A percentile compares a stretch with the other conserved stretches of the same genome.
These are phyloP conservation scores for Aspergillus intermedius DNA, from an alignment of 2,329 filamentous ascomycete genomes.

Conservation along the genomic window DNA sequence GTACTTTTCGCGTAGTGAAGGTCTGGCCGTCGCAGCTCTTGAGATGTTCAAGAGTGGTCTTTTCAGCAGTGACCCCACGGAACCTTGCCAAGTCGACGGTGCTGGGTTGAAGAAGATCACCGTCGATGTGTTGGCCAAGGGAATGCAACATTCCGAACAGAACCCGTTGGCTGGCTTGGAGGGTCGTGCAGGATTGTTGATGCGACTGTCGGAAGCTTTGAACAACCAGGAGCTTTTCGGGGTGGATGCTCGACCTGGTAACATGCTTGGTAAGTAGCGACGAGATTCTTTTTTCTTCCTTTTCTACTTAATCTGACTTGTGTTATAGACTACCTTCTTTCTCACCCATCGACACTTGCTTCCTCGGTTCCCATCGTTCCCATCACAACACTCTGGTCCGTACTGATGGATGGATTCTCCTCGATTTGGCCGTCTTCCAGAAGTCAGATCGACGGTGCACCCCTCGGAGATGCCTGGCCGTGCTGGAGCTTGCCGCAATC, in stretches of 20 bases:
- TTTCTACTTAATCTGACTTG: not conserved
- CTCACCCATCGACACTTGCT: constrained; percentile 81
- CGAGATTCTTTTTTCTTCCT: not conserved
- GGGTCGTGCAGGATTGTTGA: constrained; percentile 72
- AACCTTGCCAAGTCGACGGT: constrained; percentile 87
- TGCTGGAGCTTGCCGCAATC: constrained; percentile 71
- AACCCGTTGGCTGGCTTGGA: constrained; percentile 82
- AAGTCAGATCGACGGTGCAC: constrained; percentile 77
- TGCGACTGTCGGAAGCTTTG: constrained; percentile 68
- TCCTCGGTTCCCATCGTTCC: constrained; percentile 82
- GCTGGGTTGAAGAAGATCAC: constrained; percentile 69
- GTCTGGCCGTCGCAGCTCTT: constrained; percentile 67
- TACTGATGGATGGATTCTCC: constrained; percentile 78
- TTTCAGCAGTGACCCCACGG: constrained; percentile 74
- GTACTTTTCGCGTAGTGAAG: constrained; percentile 77
- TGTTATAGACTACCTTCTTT: constrained; percentile 73
- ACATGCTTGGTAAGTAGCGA: constrained; percentile 70
- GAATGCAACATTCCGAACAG: constrained; percentile 72
- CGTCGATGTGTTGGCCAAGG: constrained; percentile 66
- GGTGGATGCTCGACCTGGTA: constrained; percentile 74
- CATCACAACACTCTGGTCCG: constrained; percentile 81
- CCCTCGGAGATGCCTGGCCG: constrained; percentile 91
- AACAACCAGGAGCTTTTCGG: constrained; percentile 80
- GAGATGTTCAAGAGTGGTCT: constrained; percentile 93
- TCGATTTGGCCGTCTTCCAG: constrained; percentile 85